phyloP scores from a whole-genome alignment of 225 moss, liverwort and hornwort genomes.

The Antitrichia curtipendula region DNA sequence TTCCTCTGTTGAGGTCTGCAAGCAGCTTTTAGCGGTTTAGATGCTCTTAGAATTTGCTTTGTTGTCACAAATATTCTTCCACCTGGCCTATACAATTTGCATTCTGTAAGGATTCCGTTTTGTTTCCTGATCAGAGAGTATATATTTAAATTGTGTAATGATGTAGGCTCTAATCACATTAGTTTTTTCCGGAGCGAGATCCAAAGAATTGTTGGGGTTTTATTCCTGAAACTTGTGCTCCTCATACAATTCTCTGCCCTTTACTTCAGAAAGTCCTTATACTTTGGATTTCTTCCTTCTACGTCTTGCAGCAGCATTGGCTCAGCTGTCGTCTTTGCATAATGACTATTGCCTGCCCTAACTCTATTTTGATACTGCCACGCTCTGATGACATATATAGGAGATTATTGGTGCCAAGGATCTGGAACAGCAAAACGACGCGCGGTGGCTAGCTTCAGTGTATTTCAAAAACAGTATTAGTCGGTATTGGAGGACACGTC shows the following conservation, averaged over 20 bases:
- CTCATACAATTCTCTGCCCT: neutral
- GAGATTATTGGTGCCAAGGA: slow-evolving; percentile 99
- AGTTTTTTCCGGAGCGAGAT: neutral
- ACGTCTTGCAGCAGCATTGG: neutral
- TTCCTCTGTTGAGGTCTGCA: neutral
- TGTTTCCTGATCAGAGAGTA: neutral
- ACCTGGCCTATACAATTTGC: neutral
- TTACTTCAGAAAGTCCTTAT: neutral
- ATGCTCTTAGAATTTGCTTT: neutral
- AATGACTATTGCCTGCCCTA: neutral
- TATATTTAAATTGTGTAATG: neutral
- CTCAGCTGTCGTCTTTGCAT: neutral
- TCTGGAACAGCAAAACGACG: slow-evolving; percentile 91
- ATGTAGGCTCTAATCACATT: neutral
- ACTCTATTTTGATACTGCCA: neutral
- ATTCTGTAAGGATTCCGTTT: neutral
- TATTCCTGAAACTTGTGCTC: neutral
- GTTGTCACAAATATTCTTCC: neutral
- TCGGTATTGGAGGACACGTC: slow-evolving; percentile 92
- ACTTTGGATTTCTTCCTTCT: neutral
- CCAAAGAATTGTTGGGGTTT: neutral
- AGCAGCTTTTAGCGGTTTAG: neutral
- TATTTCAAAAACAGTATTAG: slow-evolving; percentile 99
- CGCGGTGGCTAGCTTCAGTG: slow-evolving; percentile 97
- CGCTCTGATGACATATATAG: slow-evolving; percentile 20